Evolutionary conservation across 305 asterid species (phyloP), one percentile per base, ranked within the genome.

Genomic region (Fraxinus albicans): DNA sequence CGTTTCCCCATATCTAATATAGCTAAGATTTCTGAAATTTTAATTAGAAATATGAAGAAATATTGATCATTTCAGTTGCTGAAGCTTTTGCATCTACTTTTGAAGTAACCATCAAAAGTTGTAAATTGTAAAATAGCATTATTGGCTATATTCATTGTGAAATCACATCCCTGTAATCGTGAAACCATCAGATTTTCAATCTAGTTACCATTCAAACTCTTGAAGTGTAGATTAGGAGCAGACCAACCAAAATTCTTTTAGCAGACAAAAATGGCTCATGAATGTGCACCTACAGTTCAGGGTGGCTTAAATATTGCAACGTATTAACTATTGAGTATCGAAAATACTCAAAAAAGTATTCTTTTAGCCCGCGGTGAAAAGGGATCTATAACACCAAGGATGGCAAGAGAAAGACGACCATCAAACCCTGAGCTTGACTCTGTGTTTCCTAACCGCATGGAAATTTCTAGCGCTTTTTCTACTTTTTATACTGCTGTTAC

Each of bases 401-500:
- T 83, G 81, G 83, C 88, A 80, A 40, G 82, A 63, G 83, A 83
- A 80, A 76, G 67, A 84, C 80, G 77, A 83, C 85, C 94, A 88
- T 80, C 72, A 80, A 86, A 87, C 88, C 86, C 67, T 31, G 93
- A 90, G 90, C 73, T 88, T 85, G 80, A 86, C 80, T 34, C 84
- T 83, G 79, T 79, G 73, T 73, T 87, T 77, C 55, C 89, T 88
- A 80, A 84, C 27, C 83, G 73, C 29, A 74, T 75, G 78, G 77
- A 33, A 73, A 53, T 63, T 78, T 47, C 86, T 83, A 73, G 76
- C 82, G 6, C 75, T 27, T n/a, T 74, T 84, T 74, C 82, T 87
- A 81, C 70, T 67, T n/a, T 74, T 84, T 74, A 81, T 86, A 81
- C 70, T 67, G 63, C 82, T 73, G 27, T 34, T 79, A 77, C 81